phyloP scores from a whole-genome alignment of 441 rosid species.

The Aleurites moluccanus region DNA sequence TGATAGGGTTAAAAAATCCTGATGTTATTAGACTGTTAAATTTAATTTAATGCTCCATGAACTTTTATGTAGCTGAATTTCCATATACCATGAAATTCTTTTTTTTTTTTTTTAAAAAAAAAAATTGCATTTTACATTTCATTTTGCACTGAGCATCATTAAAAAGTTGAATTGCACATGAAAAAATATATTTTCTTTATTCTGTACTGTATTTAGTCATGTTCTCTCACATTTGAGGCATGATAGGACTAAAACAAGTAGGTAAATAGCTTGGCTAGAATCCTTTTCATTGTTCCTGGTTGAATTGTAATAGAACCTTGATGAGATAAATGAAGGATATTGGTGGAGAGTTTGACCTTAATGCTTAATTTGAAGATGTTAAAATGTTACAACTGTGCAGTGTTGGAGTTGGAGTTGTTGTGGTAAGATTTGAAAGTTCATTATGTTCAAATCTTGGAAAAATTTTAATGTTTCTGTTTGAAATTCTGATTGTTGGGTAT shows the following conservation, averaged over 20 bases:
- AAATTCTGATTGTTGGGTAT: neutral
- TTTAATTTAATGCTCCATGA: conserved; percentile 26
- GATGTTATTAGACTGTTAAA: conserved; percentile 30
- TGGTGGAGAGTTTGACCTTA: conserved; percentile 7
- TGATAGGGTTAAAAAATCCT: conserved; percentile 29
- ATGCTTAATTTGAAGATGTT: neutral
- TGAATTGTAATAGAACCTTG: neutral
- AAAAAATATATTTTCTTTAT: neutral
- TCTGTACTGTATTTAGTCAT: neutral
- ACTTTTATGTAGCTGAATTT: conserved; percentile 16
- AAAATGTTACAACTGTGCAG: neutral
- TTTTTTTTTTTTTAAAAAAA: too few species aligned
- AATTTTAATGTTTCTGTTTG: neutral
- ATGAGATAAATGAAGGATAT: neutral
- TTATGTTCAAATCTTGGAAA: neutral
- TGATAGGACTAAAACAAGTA: neutral
- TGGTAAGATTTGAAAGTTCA: neutral
- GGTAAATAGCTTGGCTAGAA: neutral
- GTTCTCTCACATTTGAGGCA: neutral
- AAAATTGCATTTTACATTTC: neutral
- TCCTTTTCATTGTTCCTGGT: neutral
- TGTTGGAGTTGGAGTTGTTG: neutral
- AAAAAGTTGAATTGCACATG: neutral
- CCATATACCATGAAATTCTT: neutral
- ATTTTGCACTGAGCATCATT: conserved; percentile 1